A percentile compares a stretch with the other conserved stretches of the same genome.
phyloP scores from a whole-genome alignment of 73 alveolate species.

The Symbiodinium natans region DNA sequence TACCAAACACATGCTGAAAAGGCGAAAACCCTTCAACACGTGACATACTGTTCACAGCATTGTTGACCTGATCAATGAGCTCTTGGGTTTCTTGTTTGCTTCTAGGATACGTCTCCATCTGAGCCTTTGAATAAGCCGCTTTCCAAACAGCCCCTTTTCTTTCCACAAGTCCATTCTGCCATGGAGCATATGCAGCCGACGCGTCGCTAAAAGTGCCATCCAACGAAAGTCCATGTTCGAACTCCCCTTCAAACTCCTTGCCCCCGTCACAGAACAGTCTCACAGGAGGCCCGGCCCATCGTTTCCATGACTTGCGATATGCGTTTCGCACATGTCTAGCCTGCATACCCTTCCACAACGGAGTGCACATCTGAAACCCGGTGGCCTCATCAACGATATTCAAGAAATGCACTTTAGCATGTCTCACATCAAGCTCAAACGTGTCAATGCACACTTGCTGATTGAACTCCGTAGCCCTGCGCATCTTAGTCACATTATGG shows the following conservation, averaged over 20 bases:
- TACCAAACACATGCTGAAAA: background rate
- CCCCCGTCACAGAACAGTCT: background rate
- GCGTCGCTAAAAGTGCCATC: constrained; percentile 1
- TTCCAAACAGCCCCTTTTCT: background rate
- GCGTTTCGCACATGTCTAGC: background rate
- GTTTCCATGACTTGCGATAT: background rate
- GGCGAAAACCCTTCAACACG: background rate
- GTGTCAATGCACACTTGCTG: background rate
- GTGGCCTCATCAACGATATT: constrained; percentile 31
- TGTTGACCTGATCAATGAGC: background rate
- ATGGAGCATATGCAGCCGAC: constrained; percentile 14
- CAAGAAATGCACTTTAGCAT: background rate
- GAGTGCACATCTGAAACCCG: background rate
- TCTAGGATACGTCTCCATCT: background rate
- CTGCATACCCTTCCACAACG: background rate
- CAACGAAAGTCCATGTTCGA: background rate
- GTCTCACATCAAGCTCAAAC: background rate
- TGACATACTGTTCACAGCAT: background rate
- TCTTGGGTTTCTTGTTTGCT: background rate
- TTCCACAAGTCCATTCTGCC: constrained; percentile 21
- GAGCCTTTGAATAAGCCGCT: background rate
- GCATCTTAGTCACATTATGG: background rate
- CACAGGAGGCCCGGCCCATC: background rate
- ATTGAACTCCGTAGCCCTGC: constrained; percentile 15
- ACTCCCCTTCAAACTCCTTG: constrained; percentile 4